Base-by-base conservation (phyloP, 176 grass and related monocot species). In the Cenchrus purpureus region DNA sequence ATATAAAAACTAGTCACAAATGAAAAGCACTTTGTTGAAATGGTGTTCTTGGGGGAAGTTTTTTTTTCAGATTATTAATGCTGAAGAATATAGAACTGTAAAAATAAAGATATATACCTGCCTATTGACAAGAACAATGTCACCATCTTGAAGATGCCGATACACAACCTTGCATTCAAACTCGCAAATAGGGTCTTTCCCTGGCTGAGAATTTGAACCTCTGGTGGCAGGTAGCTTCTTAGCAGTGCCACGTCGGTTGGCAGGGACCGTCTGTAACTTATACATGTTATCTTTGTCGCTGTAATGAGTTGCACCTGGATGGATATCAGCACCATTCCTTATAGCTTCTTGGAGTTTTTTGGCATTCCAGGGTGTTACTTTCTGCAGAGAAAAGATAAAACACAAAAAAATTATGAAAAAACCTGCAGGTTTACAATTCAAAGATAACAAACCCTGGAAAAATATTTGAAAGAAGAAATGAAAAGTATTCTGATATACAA, bases 101-200 rank as follows among this genome's bases (percentile, higher is more conserved):
- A 88, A n/a, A 54, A 80, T 57, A 74, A 74, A 66, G 31, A 32
- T 32, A 32, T 32, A 75, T 92, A 98, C 95, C 95, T 98, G 95
- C 57, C 95, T 90, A 82, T 98, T 98, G 73, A 95, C 95, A 80
- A 98, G 89, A 66, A 98, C 95, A 49, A 95, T 85, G 31, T 98
- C 95, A 73, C 95, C 95, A 85, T 98, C 89, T 82, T 85, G 89
- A 78, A 98, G 82, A 85, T 95, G 95, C 37, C 95, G 89, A 91
- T 93, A 90, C 34, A 98, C 91, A 86, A 95, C 74, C 78, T 98
- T 98, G 77, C 89, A 87, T 86, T 98, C 95, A 28, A 91, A 91
- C 28, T 87, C 93, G 55, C 79, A 83, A 78, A 87, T 94, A 14
- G 91, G 95, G 65, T 82, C 93, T 66, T 90, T 98, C 40, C 93